Evolutionary conservation across 163 green algal genomes (phyloP).

Genomic region (Coccomyxa subellipsoidea): DNA sequence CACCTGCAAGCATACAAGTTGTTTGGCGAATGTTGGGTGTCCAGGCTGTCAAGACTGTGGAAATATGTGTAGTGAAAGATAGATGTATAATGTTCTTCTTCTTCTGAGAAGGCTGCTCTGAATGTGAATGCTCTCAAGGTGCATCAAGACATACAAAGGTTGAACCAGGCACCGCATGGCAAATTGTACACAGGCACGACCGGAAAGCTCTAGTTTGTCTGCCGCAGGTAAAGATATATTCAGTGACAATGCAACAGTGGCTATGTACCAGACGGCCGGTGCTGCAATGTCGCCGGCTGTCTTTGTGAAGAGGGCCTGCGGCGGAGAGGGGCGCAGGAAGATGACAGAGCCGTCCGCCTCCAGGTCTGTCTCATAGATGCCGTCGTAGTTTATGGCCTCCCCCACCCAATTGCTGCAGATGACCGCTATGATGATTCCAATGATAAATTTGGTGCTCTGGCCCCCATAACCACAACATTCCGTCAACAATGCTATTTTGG

Average conservation of each 20-base stretch:
- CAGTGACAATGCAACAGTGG: conserved; percentile 22
- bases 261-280: conserved; percentile 8
- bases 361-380: conserved; percentile 90
- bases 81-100: too few relatives aligned
- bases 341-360: conserved; percentile 73
- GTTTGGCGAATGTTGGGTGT: too few relatives aligned
- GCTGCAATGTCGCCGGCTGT: conserved; percentile 28
- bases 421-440: conserved; percentile 82
- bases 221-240: too few relatives aligned
- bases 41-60: too few relatives aligned
- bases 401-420: conserved; percentile 83
- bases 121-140: too few relatives aligned
- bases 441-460: conserved; percentile 75
- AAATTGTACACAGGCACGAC: too few relatives aligned
- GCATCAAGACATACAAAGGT: too few relatives aligned
- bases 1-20: conserved; percentile 10
- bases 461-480: not conserved
- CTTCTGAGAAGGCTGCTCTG: too few relatives aligned
- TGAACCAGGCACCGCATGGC: too few relatives aligned
- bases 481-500: too few relatives aligned
- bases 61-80: too few relatives aligned
- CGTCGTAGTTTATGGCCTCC: conserved; percentile 74
- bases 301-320: conserved; percentile 42
- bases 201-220: too few relatives aligned
- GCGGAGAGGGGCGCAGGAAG: conserved; percentile 73